Percentiles rank a stretch among this genome's conserved stretches.
These are phyloP conservation scores for Trichosporon faecale DNA, from an alignment of 1,284 basidiomycete genomes.

Conservation along the genomic window DNA sequence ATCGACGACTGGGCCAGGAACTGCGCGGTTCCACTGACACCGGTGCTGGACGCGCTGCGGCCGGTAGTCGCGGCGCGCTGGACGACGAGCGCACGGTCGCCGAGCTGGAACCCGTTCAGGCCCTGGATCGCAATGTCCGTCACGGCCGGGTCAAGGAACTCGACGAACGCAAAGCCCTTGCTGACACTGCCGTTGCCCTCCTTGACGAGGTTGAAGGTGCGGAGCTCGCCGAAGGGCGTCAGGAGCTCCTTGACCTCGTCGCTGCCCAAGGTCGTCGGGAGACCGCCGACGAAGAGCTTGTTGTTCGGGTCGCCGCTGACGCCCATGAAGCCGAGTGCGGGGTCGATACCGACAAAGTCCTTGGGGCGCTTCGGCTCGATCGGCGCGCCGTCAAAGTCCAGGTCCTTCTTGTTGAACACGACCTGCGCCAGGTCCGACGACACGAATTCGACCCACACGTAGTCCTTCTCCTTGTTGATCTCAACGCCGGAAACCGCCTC, in stretches of 20 bases:
- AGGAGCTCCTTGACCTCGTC: conserved; percentile 97
- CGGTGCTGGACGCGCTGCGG: conserved; percentile 38
- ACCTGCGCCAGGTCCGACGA: conserved; percentile 79
- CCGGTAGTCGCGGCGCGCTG: conserved; percentile 68
- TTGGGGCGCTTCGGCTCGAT: conserved; percentile 71
- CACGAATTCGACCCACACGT: conserved; percentile 97
- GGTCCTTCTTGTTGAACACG: conserved; percentile 65
- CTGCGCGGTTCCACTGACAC: conserved; percentile 39
- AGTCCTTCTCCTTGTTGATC: conserved; percentile 96
- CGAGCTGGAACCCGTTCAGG: conserved; percentile 95
- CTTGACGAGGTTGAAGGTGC: conserved; percentile 95
- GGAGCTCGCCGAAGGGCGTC: conserved; percentile 94
- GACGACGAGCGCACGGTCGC: conserved; percentile 93
- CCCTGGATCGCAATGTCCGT: conserved; percentile 96
- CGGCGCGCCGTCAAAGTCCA: conserved; percentile 88
- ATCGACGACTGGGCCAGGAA: conserved; percentile 68
- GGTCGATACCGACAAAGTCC: conserved; percentile 69
- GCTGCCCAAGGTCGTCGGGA: conserved; percentile 91
- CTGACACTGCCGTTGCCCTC: conserved; percentile 73
- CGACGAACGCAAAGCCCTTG: conserved; percentile 99
- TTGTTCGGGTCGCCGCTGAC: conserved; percentile 95
- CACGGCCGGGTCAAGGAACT: conserved; percentile 83
- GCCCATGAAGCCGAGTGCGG: conserved; percentile 78
- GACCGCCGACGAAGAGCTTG: conserved; percentile 95
- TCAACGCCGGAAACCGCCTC: conserved; percentile 89